Percentiles rank a stretch among this genome's conserved stretches.
Evolutionary conservation across 1,284 basidiomycete genomes (phyloP).

Genomic region (Cutaneotrichosporon sp.): DNA sequence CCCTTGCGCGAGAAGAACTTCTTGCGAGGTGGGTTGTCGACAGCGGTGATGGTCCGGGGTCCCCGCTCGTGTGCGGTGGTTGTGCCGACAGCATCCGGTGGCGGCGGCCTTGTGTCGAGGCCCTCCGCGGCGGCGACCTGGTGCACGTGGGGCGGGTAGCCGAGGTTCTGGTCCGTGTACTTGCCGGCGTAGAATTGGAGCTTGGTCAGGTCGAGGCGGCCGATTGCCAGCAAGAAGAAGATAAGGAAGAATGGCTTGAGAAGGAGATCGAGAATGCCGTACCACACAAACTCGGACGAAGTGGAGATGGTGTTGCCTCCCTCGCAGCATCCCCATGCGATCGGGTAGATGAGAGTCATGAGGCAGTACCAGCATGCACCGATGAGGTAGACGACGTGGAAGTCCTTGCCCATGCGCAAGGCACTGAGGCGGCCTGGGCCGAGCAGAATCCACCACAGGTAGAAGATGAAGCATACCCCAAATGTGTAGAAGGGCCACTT

Average conservation of each 20-base stretch:
- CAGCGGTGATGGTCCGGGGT: neutral
- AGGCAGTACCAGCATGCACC: slow-evolving; percentile 44
- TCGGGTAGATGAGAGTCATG: slow-evolving; percentile 55
- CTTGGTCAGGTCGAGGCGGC: slow-evolving; percentile 32
- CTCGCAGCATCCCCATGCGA: slow-evolving; percentile 50
- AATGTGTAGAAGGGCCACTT: slow-evolving; percentile 55
- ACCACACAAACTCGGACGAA: slow-evolving; percentile 53
- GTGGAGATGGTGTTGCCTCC: slow-evolving; percentile 47
- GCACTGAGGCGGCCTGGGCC: slow-evolving; percentile 32
- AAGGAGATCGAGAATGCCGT: slow-evolving; percentile 59
- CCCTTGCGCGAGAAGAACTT: slow-evolving; percentile 30
- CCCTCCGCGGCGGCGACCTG: neutral
- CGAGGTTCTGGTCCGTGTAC: slow-evolving; percentile 10
- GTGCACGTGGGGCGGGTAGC: neutral
- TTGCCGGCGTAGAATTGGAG: slow-evolving; percentile 29
- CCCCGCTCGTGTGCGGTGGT: neutral
- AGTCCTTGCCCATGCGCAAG: slow-evolving; percentile 32
- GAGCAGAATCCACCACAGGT: slow-evolving; percentile 52
- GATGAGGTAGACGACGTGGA: slow-evolving; percentile 47
- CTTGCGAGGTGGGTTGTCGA: slow-evolving; percentile 2
- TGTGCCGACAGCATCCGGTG: neutral
- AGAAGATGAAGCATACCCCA: slow-evolving; percentile 52
- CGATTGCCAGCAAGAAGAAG: slow-evolving; percentile 23
- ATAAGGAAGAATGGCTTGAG: slow-evolving; percentile 50
- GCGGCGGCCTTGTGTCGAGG: neutral